A percentile compares a stretch with the other conserved stretches of the same genome.
Evolutionary conservation across 176 grass and related monocot species (phyloP).

Genomic region (Raddia distichophylla): DNA sequence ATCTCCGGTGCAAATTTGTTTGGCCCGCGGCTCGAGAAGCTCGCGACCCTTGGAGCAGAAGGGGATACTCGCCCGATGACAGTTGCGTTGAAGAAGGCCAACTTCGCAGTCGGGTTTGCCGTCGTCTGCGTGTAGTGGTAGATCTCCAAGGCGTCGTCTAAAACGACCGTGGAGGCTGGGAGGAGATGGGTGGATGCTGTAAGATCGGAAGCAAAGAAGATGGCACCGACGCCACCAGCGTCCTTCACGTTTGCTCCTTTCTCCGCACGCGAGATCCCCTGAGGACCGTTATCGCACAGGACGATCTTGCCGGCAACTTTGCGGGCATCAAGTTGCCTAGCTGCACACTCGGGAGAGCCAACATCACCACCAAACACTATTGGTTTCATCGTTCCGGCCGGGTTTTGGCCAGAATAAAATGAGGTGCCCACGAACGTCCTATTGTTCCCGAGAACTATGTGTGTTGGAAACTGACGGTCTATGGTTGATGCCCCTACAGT

Average conservation of each 20-base stretch:
- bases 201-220: not conserved
- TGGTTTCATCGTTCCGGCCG: not conserved
- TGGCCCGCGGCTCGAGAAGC: constrained; percentile 57
- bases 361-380: not conserved
- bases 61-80: constrained; percentile 41
- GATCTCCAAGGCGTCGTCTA: constrained; percentile 37
- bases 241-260: constrained; percentile 34
- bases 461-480: constrained; percentile 11
- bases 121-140: constrained; percentile 17
- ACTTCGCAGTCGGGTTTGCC: constrained; percentile 20
- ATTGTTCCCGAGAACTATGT: constrained; percentile 29
- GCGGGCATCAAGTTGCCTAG: not conserved
- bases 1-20: constrained; percentile 39
- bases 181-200: constrained; percentile 33
- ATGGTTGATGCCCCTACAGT: constrained; percentile 57
- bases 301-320: constrained; percentile 58
- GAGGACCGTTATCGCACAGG: constrained; percentile 35
- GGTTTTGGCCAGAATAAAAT: not conserved
- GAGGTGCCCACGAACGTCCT: constrained; percentile 20
- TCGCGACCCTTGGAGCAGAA: constrained; percentile 40
- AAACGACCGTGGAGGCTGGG: constrained; percentile 39
- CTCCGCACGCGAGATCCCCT: not conserved
- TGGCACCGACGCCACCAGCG: constrained; percentile 44
- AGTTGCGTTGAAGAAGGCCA: constrained; percentile 48
- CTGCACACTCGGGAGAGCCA: not conserved